Conservation (phyloP, 345 rosid genomes). For the Zanthoxylum bungeanum region DNA sequence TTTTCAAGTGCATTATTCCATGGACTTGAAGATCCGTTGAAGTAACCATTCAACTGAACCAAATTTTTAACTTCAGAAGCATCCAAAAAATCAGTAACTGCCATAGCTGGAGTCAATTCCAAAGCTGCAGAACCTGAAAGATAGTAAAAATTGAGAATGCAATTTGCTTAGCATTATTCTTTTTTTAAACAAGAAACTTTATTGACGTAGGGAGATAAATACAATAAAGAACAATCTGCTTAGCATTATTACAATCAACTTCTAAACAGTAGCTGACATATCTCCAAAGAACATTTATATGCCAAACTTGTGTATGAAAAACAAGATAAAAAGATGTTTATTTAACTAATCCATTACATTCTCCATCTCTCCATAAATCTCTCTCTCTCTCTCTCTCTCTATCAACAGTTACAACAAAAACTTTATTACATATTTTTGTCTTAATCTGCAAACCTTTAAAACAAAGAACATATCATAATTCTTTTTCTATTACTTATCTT, state of each 20-base stretch:
- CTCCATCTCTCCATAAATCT: too few relatives aligned
- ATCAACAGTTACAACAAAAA: neutral
- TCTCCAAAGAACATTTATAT: neutral
- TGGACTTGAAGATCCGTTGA: conserved; percentile 53
- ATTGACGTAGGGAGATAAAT: too few relatives aligned
- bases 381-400: neutral
- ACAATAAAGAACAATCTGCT: too few relatives aligned
- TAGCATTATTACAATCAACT: conserved; percentile 4
- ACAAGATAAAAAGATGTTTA: neutral
- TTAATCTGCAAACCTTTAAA: neutral
- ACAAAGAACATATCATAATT: too few relatives aligned
- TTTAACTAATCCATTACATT: neutral
- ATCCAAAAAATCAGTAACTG: conserved; percentile 45
- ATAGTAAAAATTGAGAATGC: neutral
- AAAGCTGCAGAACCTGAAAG: conserved; percentile 51
- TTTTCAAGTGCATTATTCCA: conserved; percentile 50
- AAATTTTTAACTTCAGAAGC: conserved; percentile 63
- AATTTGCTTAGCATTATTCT: neutral
- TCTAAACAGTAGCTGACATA: neutral
- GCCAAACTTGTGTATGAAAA: neutral
- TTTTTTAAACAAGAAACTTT: too few relatives aligned
- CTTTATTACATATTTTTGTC: neutral
- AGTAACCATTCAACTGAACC: conserved; percentile 66
- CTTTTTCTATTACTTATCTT: neutral
- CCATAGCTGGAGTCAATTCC: conserved; percentile 56